These are phyloP conservation scores for Mycena metata DNA, from an alignment of 768 basidiomycete genomes.

Conservation along the genomic window DNA sequence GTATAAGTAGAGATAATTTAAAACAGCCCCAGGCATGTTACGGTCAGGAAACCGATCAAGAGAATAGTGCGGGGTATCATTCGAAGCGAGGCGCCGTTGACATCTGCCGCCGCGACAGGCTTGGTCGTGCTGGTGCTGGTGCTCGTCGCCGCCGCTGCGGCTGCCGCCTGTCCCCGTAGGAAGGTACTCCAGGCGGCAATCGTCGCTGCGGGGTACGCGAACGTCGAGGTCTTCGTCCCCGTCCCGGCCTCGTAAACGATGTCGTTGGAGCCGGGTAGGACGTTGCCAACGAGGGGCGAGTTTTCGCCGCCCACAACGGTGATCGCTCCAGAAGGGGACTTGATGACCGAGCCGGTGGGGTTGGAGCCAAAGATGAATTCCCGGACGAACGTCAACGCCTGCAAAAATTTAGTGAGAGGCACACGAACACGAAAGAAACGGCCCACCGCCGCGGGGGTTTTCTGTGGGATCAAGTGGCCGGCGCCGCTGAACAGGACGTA, in stretches of 20 bases:
- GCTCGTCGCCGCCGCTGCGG: neutral
- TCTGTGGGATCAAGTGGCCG: constrained; percentile 57
- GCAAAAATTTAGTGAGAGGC: constrained; percentile 1
- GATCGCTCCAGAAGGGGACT: constrained; percentile 43
- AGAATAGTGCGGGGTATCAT: neutral
- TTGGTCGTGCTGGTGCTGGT: neutral
- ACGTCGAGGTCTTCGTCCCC: constrained; percentile 63
- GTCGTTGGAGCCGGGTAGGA: constrained; percentile 67
- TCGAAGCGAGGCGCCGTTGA: neutral
- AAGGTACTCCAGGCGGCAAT: constrained; percentile 69
- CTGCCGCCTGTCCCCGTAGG: constrained; percentile 52
- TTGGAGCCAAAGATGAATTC: constrained; percentile 79
- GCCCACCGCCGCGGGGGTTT: constrained; percentile 55
- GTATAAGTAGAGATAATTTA: constrained; percentile 29
- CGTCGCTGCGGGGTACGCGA: constrained; percentile 67
- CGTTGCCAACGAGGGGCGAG: constrained; percentile 56
- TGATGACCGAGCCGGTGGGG: constrained; percentile 67
- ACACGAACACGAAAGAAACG: neutral
- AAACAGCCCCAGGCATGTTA: constrained; percentile 6
- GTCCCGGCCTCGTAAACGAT: constrained; percentile 68
- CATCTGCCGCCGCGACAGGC: neutral
- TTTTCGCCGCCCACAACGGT: constrained; percentile 65
- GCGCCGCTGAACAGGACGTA: constrained; percentile 58
- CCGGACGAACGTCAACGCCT: constrained; percentile 74
- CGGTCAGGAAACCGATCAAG: constrained; percentile 11